Conservation (phyloP, 148 eudicot species). For the Rhododendron ferrugineum region DNA sequence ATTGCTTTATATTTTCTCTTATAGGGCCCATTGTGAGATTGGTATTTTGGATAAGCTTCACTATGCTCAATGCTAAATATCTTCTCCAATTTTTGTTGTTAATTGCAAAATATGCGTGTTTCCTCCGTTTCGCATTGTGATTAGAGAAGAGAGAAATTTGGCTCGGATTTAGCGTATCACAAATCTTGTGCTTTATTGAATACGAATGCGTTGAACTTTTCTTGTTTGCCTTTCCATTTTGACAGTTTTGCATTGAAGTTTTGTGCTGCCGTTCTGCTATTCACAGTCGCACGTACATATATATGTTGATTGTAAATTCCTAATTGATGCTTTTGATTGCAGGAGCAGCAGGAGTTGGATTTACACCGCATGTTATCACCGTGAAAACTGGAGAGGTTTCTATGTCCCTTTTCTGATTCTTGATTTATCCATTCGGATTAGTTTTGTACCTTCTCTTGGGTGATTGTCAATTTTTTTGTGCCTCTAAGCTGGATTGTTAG, state of each 20-base stretch:
- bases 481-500: background rate
- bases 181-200: background rate
- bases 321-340: constrained; percentile 12
- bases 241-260: background rate
- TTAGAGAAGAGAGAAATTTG: background rate
- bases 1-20: background rate
- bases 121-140: background rate
- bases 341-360: constrained; percentile 51
- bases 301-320: background rate
- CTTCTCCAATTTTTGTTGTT: background rate
- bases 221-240: background rate
- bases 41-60: background rate
- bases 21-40: background rate
- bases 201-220: background rate
- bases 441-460: background rate
- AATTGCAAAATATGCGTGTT: background rate
- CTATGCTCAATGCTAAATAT: background rate
- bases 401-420: background rate
- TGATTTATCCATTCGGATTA: background rate
- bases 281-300: background rate
- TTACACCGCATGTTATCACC: constrained; percentile 42
- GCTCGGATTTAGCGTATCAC: background rate
- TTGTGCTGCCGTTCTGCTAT: background rate
- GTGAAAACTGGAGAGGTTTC: constrained; percentile 52
- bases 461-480: background rate